Evolutionary conservation across 345 rosid species (phyloP).

Genomic region (Gossypium stocksii): DNA sequence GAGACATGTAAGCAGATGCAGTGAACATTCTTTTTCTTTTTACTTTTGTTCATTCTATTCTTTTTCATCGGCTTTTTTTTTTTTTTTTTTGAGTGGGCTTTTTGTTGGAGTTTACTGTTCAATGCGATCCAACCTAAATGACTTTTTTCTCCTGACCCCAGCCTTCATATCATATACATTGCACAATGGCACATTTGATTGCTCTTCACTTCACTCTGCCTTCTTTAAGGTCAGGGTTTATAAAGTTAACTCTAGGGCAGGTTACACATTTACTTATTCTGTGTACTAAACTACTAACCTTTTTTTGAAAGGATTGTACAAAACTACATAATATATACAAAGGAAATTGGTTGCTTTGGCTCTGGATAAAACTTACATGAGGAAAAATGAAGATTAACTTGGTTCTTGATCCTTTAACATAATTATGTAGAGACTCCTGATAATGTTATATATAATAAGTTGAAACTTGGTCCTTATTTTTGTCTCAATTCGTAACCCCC

Average conservation of each 20-base stretch:
- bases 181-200: not conserved
- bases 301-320: too few relatives aligned
- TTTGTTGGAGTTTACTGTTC: not conserved
- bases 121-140: not conserved
- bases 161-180: not conserved
- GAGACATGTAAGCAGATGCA: slow-evolving; percentile 65
- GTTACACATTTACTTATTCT: not conserved
- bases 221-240: not conserved
- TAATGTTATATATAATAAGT: not conserved
- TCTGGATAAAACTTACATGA: not conserved
- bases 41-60: not conserved
- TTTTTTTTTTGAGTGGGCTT: not conserved
- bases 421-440: not conserved
- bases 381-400: not conserved
- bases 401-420: not conserved
- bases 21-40: slow-evolving; percentile 4
- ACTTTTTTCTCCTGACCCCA: not conserved
- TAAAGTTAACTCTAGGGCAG: not conserved
- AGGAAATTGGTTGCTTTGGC: not conserved
- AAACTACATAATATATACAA: not conserved
- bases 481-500: not conserved
- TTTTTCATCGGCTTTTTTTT: not conserved
- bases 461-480: not conserved
- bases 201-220: not conserved
- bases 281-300: not conserved